A percentile compares a stretch with the other conserved stretches of the same genome.
Evolutionary conservation across 768 basidiomycete species (phyloP).

Genomic region (Phanerodontia chrysosporium): DNA sequence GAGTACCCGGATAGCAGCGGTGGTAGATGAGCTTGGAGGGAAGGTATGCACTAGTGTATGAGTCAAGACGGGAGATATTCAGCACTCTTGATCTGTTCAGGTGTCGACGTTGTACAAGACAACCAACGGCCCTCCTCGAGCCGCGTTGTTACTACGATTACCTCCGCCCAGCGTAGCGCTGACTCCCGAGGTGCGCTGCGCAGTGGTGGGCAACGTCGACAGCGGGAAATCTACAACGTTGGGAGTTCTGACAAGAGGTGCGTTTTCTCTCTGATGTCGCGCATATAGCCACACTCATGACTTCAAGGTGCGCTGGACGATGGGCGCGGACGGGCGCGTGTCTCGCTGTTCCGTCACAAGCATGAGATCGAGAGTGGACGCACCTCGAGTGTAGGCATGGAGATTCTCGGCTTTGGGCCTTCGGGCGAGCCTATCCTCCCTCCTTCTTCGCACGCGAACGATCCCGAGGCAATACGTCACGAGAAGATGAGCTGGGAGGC

Average conservation of each 20-base stretch:
- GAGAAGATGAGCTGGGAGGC: constrained; percentile 97
- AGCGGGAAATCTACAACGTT: constrained; percentile 93
- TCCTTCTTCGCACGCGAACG: constrained; percentile 46
- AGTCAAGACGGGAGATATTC: too few relatives aligned
- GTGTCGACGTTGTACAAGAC: constrained; percentile 51
- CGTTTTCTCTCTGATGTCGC: constrained; percentile 14
- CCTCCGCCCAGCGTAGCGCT: constrained; percentile 72
- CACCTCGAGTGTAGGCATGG: constrained; percentile 96
- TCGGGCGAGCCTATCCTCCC: constrained; percentile 79
- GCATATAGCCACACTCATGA: constrained; percentile 5
- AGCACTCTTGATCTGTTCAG: too few relatives aligned
- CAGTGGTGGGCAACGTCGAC: constrained; percentile 93
- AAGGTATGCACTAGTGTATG: constrained; percentile 50
- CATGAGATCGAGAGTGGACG: constrained; percentile 96
- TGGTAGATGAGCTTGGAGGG: constrained; percentile 75
- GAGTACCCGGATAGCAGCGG: constrained; percentile 37
- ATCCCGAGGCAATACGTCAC: constrained; percentile 61
- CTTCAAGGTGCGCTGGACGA: constrained; percentile 69
- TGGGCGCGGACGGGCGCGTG: constrained; percentile 76
- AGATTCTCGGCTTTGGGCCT: constrained; percentile 89
- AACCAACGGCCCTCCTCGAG: constrained; percentile 46
- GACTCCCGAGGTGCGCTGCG: constrained; percentile 91
- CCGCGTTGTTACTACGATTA: constrained; percentile 61
- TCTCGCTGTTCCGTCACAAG: constrained; percentile 91
- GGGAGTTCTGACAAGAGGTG: constrained; percentile 92